Evolutionary conservation across 768 basidiomycete genomes (phyloP), one percentile per base, ranked within the genome.

Genomic region (Kondoa subrosea): DNA sequence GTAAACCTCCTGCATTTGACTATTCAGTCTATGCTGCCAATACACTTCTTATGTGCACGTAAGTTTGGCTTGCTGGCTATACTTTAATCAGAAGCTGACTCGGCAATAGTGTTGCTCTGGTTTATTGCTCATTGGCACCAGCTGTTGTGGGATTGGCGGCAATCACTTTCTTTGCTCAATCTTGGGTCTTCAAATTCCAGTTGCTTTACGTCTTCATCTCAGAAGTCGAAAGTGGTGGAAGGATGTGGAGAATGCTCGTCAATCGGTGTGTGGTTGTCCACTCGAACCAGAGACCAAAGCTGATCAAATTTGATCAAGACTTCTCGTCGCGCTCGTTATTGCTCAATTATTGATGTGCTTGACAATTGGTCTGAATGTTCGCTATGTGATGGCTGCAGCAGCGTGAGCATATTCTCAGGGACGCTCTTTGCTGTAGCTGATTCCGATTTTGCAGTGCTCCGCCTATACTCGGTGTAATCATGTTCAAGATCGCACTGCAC

Each of bases 61-160:
- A 15, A 60, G n/a, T 31, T 12, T 31, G 8, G 4, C 58, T 64
- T 40, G 65, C 57, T 26, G 66, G 14, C 30, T 2, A 27, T 27
- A 25, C 59, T 26, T 32, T 12, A 60, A 14, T 14, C 4, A 27
- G 8, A 15, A 8, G 58, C n/a, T 60, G 30, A 26, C 4, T 60
- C 14, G 14, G 29, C 14, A 14, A 4, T 27, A 26, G 88, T n/a
- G 89, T 99, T 60, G 92, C 85, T 0, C 78, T 99, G 62, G 86
- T 95, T 21, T 97, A 97, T 74, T 91, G 93, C 0, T 93, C 93
- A 16, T 79, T 99, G 3, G 92, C 93, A 0, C 95, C 95, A 0
- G 78, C 97, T 32, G 91, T 99, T 17, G 83, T 82, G 8, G 81
- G 91, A 30, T 88, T 87, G 21, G 89, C 85, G 15, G 85, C 86